Evolutionary conservation across 345 rosid species (phyloP).

Genomic region (Camelina sativa): DNA sequence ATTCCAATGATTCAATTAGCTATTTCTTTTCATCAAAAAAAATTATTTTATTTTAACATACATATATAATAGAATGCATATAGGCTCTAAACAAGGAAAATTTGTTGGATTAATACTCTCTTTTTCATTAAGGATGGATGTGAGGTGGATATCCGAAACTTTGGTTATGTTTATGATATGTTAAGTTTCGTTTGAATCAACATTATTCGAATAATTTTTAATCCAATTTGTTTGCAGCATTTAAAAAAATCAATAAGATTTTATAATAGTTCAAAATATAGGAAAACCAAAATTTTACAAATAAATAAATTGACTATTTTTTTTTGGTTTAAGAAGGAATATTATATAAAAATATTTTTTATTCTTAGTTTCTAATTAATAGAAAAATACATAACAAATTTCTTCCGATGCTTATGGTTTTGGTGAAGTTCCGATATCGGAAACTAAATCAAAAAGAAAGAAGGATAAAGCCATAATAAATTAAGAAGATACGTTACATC

Average conservation of each 20-base stretch:
- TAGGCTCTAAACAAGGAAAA: background rate
- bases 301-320: background rate
- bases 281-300: background rate
- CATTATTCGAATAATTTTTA: too few relatives aligned
- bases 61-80: background rate
- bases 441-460: background rate
- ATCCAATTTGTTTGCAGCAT: too few relatives aligned
- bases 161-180: background rate
- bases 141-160: background rate
- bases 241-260: too few relatives aligned
- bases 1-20: conserved; percentile 31
- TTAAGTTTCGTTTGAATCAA: background rate
- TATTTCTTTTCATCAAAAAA: background rate
- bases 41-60: background rate
- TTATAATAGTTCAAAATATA: background rate
- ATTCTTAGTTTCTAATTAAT: background rate
- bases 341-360: background rate
- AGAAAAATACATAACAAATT: background rate
- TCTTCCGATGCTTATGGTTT: background rate
- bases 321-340: too few relatives aligned
- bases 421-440: background rate
- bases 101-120: background rate
- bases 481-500: conserved; percentile 38
- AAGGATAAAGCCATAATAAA: conserved; percentile 14
- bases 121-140: background rate